Percentiles rank a stretch among this genome's conserved stretches.
These are phyloP conservation scores for Chlorella variabilis DNA, from an alignment of 163 green algal genomes.

Conservation along the genomic window DNA sequence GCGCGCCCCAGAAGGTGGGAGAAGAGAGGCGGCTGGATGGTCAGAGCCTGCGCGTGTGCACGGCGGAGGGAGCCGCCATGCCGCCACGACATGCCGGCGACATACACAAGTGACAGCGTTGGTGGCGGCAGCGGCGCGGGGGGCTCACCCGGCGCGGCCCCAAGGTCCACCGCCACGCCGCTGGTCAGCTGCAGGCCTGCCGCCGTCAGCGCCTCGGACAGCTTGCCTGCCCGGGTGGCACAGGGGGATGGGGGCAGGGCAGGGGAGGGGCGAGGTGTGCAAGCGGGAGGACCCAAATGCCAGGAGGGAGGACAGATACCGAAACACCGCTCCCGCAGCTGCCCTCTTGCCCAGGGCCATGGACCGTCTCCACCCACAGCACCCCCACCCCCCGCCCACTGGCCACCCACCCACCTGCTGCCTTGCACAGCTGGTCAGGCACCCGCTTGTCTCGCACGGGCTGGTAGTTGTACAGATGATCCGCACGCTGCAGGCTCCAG, in stretches of 20 bases:
- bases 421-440: constrained; percentile 33
- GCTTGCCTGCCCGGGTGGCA: too few relatives aligned
- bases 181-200: neutral
- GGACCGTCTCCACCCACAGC: neutral
- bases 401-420: neutral
- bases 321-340: too few relatives aligned
- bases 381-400: neutral
- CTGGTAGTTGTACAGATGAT: neutral
- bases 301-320: too few relatives aligned
- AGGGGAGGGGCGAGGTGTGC: too few relatives aligned
- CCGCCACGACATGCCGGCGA: too few relatives aligned
- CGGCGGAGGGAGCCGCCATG: too few relatives aligned
- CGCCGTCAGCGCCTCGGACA: constrained; percentile 42
- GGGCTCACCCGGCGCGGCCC: constrained; percentile 9
- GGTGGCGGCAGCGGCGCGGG: too few relatives aligned
- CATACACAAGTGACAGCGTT: too few relatives aligned
- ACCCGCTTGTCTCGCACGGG: neutral
- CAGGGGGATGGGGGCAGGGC: too few relatives aligned
- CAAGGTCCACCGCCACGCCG: constrained; percentile 40
- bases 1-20: neutral
- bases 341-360: too few relatives aligned
- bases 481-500: constrained; percentile 27
- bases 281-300: too few relatives aligned
- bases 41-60: too few relatives aligned
- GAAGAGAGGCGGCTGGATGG: neutral